Base-by-base conservation (phyloP, 768 basidiomycete species). In the Mycena alexandri region DNA sequence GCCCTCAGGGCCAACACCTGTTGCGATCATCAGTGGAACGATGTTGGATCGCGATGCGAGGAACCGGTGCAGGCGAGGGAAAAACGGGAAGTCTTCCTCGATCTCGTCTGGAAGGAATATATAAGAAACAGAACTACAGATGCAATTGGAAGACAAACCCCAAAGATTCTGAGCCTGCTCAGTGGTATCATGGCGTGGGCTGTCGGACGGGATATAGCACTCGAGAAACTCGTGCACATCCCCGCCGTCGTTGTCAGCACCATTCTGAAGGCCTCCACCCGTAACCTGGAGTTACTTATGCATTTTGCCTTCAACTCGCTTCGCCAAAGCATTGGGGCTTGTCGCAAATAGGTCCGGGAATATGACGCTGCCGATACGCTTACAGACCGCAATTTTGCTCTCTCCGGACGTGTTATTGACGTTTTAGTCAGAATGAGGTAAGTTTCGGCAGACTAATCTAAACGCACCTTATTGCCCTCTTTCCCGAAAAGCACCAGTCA, bases 381-480 rank as follows among this genome's bases (percentile, higher is more conserved):
- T 71, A 67, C 60, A 74, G 10, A 74, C 74, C 14, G 25, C 62
- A 38, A 60, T 67, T 75, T 75, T 1, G 60, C n/a, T n/a, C n/a
- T n/a, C n/a, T n/a, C n/a, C n/a, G n/a, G n/a, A n/a, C n/a, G n/a
- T n/a, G n/a, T n/a, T 65, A 19, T 76, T 71, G n/a, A n/a, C n/a
- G n/a, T n/a, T n/a, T n/a, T n/a, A n/a, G n/a, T n/a, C n/a, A n/a
- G n/a, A n/a, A n/a, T n/a, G n/a, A n/a, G n/a, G n/a, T n/a, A n/a
- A n/a, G n/a, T n/a, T n/a, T n/a, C n/a, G n/a, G n/a, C n/a, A n/a
- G n/a, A n/a, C n/a, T n/a, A n/a, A n/a, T n/a, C n/a, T n/a, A n/a
- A n/a, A n/a, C n/a, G n/a, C 1, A 71, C 74, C 64, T 67, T 73
- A n/a, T 73, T 75, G 29, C 75, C 73, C 76, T 77, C 55, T 42